Evolutionary conservation across 495 filamentous ascomycete species (phyloP), one percentile per base, ranked within the genome.

Genomic region (Xylaria nigripes): DNA sequence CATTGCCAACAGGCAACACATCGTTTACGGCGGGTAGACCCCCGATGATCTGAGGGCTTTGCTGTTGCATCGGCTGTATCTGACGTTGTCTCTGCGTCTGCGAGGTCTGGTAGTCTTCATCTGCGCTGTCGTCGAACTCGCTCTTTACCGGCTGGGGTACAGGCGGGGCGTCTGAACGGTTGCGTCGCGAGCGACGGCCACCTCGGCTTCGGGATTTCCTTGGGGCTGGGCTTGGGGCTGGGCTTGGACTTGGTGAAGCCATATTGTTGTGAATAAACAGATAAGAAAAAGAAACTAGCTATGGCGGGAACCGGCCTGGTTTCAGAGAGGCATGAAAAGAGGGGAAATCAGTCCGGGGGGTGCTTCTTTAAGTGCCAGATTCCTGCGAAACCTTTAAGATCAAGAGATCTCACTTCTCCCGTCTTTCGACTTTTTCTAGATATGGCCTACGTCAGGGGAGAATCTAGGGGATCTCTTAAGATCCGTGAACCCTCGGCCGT

Each of bases 1-100:
- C 81, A 25, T 79, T 76, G 54, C 79, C 76, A 29, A 81, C 74
- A n/a, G 75, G 64, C 10, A 66, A 59, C 5, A 61, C 24, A 22
- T 67, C 59, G 22, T 61, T 61, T 3, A 51, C 61, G 18, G 18
- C 16, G 16, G 54, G 54, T 24, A 84, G 77, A 23, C 78, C 78
- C 41, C 81, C 81, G 5, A 86, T 25, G 60, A 72, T 45, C 60
- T 75, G 53, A 3, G 25, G 3, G 50, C 45, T 61, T 2, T 68
- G 64, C 36, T 65, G 66, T 50, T 71, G 70, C 16, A 63, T 63
- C 34, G 64, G 64, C 52, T 70, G 70, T 16, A 64, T 65, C 55
- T 74, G 67, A 52, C 65, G 70, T n/a, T 58, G 55, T 15, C 63
- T 56, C 6, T 57, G 59, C 5, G 61, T 59, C 15, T 45, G 59